Conservation (phyloP, 139 green algal genomes). For the Parachlorella kessleri region DNA sequence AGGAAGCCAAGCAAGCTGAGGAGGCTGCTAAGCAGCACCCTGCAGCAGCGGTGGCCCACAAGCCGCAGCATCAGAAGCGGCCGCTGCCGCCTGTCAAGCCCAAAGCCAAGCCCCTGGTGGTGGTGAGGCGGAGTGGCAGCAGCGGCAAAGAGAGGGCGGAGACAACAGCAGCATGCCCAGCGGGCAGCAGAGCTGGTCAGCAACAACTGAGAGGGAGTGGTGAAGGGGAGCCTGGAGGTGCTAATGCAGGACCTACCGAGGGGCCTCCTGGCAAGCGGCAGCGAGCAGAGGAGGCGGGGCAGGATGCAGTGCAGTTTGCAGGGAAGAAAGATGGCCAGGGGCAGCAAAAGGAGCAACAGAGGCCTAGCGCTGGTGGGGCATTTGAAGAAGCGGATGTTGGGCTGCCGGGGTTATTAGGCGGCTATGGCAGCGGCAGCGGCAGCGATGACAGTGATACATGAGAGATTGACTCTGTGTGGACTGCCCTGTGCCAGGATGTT, state of each 20-base stretch:
- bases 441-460: neutral
- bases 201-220: too few relatives aligned
- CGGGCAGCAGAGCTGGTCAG: neutral
- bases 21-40: neutral
- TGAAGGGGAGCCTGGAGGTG: too few relatives aligned
- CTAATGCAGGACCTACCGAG: too few relatives aligned
- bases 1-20: neutral
- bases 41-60: neutral
- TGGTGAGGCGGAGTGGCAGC: neutral
- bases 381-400: constrained; percentile 5
- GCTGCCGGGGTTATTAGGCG: constrained; percentile 31
- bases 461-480: neutral
- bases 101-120: constrained; percentile 1
- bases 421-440: constrained; percentile 31
- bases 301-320: too few relatives aligned
- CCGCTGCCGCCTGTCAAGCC: neutral
- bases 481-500: too few relatives aligned
- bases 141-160: neutral
- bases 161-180: neutral
- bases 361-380: neutral
- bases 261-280: constrained; percentile 8
- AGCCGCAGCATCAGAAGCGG: neutral
- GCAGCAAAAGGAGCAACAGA: constrained; percentile 1
- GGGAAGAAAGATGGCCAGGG: too few relatives aligned
- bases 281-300: neutral